A percentile compares a stretch with the other conserved stretches of the same genome.
Conservation (phyloP, 305 asterid genomes). For the Fraxinus greggii region DNA sequence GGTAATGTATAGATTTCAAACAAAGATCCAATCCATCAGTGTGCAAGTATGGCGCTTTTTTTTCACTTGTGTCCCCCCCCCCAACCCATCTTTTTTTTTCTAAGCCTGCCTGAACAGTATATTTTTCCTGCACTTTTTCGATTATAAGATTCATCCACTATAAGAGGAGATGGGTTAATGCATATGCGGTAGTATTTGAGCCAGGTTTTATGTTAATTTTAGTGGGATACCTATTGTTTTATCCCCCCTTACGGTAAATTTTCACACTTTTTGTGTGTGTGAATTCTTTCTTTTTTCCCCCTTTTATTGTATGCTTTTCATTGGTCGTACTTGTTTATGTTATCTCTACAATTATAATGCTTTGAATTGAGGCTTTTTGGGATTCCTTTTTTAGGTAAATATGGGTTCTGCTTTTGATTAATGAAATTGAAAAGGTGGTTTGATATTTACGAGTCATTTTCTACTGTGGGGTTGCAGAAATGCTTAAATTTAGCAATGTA, state of each 20-base stretch:
- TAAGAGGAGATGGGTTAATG: background rate
- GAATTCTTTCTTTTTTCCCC: background rate
- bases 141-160: background rate
- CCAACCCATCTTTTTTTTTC: background rate
- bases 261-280: background rate
- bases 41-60: background rate
- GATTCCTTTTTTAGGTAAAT: background rate
- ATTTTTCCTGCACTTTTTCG: background rate
- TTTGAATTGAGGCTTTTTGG: background rate
- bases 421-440: background rate
- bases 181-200: background rate
- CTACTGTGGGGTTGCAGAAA: background rate
- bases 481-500: background rate
- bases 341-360: background rate
- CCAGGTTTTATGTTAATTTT: background rate
- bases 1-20: background rate
- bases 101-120: background rate
- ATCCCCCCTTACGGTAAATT: background rate
- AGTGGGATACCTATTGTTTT: background rate
- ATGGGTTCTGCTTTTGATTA: background rate
- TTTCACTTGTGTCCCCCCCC: background rate
- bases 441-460: background rate
- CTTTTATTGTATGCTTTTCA: background rate
- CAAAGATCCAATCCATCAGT: background rate
- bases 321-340: background rate